Percentiles rank a stretch among this genome's conserved stretches.
phyloP scores from a whole-genome alignment of 2,329 filamentous ascomycete genomes.

The Trichoderma sp. region DNA sequence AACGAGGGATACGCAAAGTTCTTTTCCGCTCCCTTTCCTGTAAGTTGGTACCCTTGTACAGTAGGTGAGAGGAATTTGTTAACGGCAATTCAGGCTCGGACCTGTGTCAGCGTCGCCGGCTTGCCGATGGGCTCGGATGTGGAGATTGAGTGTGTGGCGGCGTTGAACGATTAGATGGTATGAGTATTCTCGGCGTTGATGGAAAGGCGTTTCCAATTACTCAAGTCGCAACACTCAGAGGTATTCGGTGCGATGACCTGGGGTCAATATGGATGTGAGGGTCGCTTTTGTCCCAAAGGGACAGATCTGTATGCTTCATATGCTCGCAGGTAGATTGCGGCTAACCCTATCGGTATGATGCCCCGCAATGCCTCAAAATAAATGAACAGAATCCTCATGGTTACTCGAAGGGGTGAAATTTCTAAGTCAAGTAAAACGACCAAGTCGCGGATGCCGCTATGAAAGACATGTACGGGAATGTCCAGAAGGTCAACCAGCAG shows the following conservation, averaged over 20 bases:
- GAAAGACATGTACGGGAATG: no score
- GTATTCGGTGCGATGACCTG: not conserved
- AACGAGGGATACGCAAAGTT: constrained; percentile 58
- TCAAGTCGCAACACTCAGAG: not conserved
- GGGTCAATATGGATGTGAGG: not conserved
- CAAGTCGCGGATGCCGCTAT: no score
- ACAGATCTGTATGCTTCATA: not conserved
- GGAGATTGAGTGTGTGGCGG: constrained; percentile 62
- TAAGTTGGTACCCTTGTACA: constrained; percentile 35
- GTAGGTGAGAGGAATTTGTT: not conserved
- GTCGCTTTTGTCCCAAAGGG: no score
- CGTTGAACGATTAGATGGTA: constrained; percentile 15
- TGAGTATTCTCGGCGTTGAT: not conserved
- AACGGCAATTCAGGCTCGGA: constrained; percentile 47
- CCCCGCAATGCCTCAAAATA: not conserved
- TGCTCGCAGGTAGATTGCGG: not conserved
- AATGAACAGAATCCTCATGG: not conserved
- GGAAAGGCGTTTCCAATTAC: no score
- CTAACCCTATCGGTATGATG: not conserved
- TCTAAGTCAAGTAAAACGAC: not conserved
- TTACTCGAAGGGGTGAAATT: no score
- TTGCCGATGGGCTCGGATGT: constrained; percentile 71
- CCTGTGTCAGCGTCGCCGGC: constrained; percentile 73
- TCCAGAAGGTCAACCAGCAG: no score
- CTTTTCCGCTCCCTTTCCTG: constrained; percentile 52